Evolutionary conservation across 1,284 basidiomycete genomes (phyloP).

Genomic region (Trametes polyzona): DNA sequence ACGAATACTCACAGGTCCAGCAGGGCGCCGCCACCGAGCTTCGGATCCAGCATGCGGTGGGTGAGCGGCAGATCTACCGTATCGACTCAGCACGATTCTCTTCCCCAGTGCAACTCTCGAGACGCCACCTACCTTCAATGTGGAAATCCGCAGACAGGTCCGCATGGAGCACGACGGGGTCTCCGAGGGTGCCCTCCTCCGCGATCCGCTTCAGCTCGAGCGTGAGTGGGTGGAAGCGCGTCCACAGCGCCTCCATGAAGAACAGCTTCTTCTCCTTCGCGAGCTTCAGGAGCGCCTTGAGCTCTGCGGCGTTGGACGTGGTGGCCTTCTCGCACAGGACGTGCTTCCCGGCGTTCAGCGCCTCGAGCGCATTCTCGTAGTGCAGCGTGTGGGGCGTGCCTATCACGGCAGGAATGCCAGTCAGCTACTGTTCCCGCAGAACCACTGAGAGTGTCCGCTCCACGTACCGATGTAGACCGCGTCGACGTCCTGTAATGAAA

Average conservation of each 20-base stretch:
- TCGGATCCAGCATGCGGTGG: conserved; percentile 81
- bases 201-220: conserved; percentile 68
- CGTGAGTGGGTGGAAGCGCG: conserved; percentile 75
- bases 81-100: neutral
- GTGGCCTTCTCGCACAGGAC: conserved; percentile 88
- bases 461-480: conserved; percentile 77
- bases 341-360: conserved; percentile 82
- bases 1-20: conserved; percentile 71
- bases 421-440: neutral
- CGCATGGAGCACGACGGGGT: conserved; percentile 66
- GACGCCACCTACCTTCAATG: conserved; percentile 61
- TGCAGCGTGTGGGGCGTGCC: conserved; percentile 89
- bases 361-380: conserved; percentile 78
- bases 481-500: conserved; percentile 64
- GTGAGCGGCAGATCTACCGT: conserved; percentile 63
- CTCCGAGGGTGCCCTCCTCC: conserved; percentile 63
- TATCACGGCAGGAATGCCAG: conserved; percentile 32
- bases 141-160: conserved; percentile 78
- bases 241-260: conserved; percentile 90
- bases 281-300: conserved; percentile 67
- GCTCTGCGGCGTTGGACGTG: conserved; percentile 67
- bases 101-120: neutral
- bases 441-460: too few species aligned
- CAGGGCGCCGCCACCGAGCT: conserved; percentile 82
- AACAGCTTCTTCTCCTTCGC: conserved; percentile 81